These are phyloP conservation scores for Zizania latifolia DNA, from an alignment of 176 grass and related monocot genomes.

Conservation along the genomic window DNA sequence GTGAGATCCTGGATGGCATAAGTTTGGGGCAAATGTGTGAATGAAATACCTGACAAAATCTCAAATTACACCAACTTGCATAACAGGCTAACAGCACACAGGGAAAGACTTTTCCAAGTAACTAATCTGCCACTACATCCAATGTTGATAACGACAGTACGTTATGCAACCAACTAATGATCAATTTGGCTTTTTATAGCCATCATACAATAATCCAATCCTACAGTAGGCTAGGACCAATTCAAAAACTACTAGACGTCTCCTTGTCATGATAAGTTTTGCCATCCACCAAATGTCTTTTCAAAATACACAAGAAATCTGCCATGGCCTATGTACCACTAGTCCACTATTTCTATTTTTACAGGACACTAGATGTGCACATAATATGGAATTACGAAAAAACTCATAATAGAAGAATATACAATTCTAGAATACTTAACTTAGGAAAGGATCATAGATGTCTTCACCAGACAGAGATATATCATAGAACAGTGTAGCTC, in stretches of 20 bases:
- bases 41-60: neutral
- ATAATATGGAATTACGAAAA: constrained; percentile 1
- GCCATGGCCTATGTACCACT: neutral
- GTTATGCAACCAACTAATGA: neutral
- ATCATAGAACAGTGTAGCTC: constrained; percentile 72
- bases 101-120: neutral
- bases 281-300: neutral
- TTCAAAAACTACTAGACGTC: neutral
- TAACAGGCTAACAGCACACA: neutral
- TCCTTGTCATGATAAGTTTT: neutral
- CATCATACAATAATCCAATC: neutral
- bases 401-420: constrained; percentile 1
- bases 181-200: neutral
- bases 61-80: neutral
- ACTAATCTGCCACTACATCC: neutral
- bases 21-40: neutral
- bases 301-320: neutral
- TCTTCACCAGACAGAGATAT: constrained; percentile 77
- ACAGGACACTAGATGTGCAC: neutral
- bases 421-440: constrained; percentile 48
- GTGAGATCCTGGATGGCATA: neutral
- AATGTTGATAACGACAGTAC: neutral
- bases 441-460: constrained; percentile 83
- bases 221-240: neutral
- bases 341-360: neutral